Evolutionary conservation across 2,329 filamentous ascomycete genomes (phyloP), one percentile per base, ranked within the genome.

Genomic region (Zymoseptoria ardabiliae): DNA sequence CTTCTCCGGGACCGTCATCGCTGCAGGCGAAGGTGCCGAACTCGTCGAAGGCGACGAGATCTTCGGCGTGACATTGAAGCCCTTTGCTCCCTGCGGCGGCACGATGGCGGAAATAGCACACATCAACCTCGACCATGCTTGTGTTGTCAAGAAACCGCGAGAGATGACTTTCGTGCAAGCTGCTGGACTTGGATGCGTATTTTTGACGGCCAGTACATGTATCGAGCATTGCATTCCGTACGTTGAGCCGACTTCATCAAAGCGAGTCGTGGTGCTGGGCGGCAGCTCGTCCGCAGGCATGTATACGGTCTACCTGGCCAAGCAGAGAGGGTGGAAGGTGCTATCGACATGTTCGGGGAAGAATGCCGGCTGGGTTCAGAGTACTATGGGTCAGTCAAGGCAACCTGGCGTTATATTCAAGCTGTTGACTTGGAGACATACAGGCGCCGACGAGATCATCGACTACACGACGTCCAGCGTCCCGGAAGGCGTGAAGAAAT

Each of bases 391-490:
- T 45, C 35, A 45, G 35, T 45, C 35, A 7, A 45, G 6, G 5
- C 2, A 17, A 17, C 17, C 35, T 45, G 35, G 2, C 25, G 35
- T n/a, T 13, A n/a, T 45, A n/a, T 2, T 4, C 35, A n/a, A 2
- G 35, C n/a, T 17, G 35, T 17, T 45, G 35, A 45, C 35, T 17
- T 45, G 35, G 13, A 17, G 35, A n/a, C 35, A n/a, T n/a, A n/a
- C 13, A 17, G 35, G 35, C 13, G 35, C 35, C 13, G 84, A 88
- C 65, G 81, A 83, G 63, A 79, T 87, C 53, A 76, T 87, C 53
- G 83, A 88, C 66, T 88, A 88, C 68, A 82, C 79, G 17, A 71
- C 72, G 0, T 55, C 64, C 50, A 73, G 84, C 67, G 74, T 87
- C 1, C 68, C 78, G 9, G 72, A 75, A n/a, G 73, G 69, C 1